Base-by-base conservation (phyloP, 768 basidiomycete genomes). In the Pulveroboletus ravenelii region DNA sequence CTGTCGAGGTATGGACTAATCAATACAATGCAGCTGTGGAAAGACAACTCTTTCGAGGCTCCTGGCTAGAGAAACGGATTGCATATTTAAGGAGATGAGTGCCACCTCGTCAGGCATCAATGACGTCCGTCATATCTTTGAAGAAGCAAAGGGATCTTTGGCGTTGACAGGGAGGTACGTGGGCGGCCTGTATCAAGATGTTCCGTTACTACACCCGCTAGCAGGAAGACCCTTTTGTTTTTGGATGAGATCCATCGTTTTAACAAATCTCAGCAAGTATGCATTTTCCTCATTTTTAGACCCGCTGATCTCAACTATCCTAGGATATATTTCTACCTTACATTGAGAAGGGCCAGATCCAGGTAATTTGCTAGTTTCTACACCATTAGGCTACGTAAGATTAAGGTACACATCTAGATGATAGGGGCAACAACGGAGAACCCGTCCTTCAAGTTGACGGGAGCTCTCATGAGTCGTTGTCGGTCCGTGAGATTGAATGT, bases 401-500 rank as follows among this genome's bases (percentile, higher is more conserved):
- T 50, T 37, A 53, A 31, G 30, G 27, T 31, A 20, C 17, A 13
- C 14, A 17, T 15, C 32, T 13, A 85, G 80, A 70, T 90, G 27
- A 79, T 91, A 58, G 89, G 89, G 25, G 89, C 90, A 1, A 93
- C 90, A 3, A 93, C 90, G 1, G 91, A 93, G 66, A 93, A 93
- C 54, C 90, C 90, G 1, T 89, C 87, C 0, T 93, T 93, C 72
- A 88, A 86, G 57, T 65, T 90, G 30, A 87, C 82, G 15, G 75
- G 81, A 30, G 83, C 88, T 10, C 72, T 90, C 27, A 69, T 90
- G 29, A 85, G 84, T 61, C 81, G 88, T 39, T 90, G 88, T 67
- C 78, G 87, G 87, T 85, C 55, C 60, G 78, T 69, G 29, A 31
- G 17, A 20, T 40, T 10, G 40, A 37, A 32, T 37, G 10, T 45